A percentile compares a stretch with the other conserved stretches of the same genome.
These are phyloP conservation scores for Saccharomyces hybrid DNA, from an alignment of 1,139 yeast genomes.

Conservation along the genomic window DNA sequence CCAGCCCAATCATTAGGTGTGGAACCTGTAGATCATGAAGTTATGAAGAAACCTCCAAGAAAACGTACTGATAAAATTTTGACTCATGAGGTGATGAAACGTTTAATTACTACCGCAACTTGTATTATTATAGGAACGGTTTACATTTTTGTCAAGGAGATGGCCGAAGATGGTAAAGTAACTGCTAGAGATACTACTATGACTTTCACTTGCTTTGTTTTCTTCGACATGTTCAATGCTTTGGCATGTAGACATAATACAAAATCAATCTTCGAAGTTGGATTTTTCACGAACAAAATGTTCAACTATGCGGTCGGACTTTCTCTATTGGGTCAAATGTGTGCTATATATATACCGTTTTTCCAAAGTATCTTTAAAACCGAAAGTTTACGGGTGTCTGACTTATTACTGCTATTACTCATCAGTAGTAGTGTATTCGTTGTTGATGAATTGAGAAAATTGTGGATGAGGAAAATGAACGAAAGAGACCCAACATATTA, in stretches of 20 bases:
- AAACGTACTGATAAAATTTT: conserved; percentile 74
- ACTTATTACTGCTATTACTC: conserved; percentile 51
- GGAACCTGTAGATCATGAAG: conserved; percentile 92
- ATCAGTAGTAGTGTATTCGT: conserved; percentile 76
- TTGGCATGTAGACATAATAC: conserved; percentile 81
- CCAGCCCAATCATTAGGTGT: conserved; percentile 97
- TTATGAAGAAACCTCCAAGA: conserved; percentile 92
- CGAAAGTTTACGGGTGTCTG: conserved; percentile 68
- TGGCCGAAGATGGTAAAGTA: conserved; percentile 64
- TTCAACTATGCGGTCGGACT: conserved; percentile 90
- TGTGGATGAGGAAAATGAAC: conserved; percentile 17
- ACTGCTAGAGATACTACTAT: conserved; percentile 96
- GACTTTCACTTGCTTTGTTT: conserved; percentile 94
- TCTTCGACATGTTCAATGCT: conserved; percentile 94
- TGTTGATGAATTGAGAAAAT: conserved; percentile 77
- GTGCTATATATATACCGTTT: conserved; percentile 88
- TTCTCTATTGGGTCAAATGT: conserved; percentile 81
- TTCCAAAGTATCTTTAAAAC: conserved; percentile 90
- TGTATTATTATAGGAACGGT: conserved; percentile 76
- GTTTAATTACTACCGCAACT: conserved; percentile 67
- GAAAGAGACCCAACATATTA: conserved; percentile 17
- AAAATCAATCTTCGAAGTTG: conserved; percentile 73
- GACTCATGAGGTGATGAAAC: conserved; percentile 55
- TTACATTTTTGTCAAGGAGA: conserved; percentile 74
- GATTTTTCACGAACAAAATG: conserved; percentile 70